Evolutionary conservation across 345 rosid genomes (phyloP), one percentile per base, ranked within the genome.

Genomic region (Raphanus sativus): DNA sequence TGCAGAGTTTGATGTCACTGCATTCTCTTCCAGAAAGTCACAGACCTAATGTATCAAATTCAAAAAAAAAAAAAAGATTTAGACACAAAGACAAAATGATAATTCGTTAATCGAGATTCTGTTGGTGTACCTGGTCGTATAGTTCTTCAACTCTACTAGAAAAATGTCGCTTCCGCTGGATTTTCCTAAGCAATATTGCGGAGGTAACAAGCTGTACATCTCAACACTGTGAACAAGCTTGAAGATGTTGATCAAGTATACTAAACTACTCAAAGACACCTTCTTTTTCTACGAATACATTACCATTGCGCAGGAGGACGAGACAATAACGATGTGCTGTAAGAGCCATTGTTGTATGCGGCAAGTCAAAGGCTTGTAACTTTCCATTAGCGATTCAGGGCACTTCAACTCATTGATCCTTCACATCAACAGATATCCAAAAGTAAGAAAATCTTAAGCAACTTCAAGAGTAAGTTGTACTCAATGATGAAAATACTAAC

Each of bases 11-110:
- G 92, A 82, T 67, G 74, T 69, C 75, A 89, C 73, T 64, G 97
- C 98, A 85, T 77, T 92, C 79, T 94, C 98, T 85, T 94, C 97
- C 65, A 92, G 95, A 63, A 85, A 86, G 79, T 90, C 90, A 67
- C 98, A 91, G 8, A 91, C 90, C 98, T 91, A 78, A 54, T 17
- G 70, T n/a, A 52, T 28, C 48, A 54, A 0, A 62, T 62, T 66
- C 25, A 71, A 54, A 71, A 58, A 1, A 24, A 40, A 71, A 58
- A 1, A 24, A 40, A 60, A 28, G n/a, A 2, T 6, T 16, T 36
- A 2, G 17, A 65, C 55, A 71, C 33, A 13, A 29, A 54, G 54
- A 62, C 52, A 67, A 52, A 8, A 21, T 24, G 71, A 79, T 21
- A 73, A 12, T 62, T 1, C 1, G 58, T 74, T 29, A 67, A 8